Evolutionary conservation across 2,329 filamentous ascomycete genomes (phyloP).

Genomic region (Metarhizium humberi): DNA sequence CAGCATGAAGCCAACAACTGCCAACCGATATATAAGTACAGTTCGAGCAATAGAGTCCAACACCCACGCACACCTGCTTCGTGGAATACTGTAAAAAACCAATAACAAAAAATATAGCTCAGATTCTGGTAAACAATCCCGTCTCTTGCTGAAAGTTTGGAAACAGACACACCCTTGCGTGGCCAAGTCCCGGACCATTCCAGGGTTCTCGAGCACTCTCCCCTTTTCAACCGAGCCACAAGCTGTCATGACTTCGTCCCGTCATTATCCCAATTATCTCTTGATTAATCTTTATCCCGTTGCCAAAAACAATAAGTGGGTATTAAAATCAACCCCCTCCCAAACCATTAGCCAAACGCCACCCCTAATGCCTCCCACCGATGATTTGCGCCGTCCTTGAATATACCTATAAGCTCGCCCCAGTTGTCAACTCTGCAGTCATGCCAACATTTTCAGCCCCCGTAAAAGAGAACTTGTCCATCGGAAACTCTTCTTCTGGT

Average conservation of each 20-base stretch:
- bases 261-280: slow-evolving; percentile 19
- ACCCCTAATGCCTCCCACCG: not conserved
- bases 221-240: slow-evolving; percentile 3
- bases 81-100: not conserved
- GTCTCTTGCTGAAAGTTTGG: slow-evolving; percentile 2
- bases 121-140: slow-evolving; percentile 1
- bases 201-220: not conserved
- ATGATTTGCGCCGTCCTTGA: not conserved
- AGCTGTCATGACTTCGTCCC: slow-evolving; percentile 23
- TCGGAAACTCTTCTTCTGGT: slow-evolving; percentile 54
- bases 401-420: slow-evolving; percentile 4
- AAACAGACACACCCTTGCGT: not conserved
- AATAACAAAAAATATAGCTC: not conserved
- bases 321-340: slow-evolving; percentile 7
- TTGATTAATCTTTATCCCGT: slow-evolving; percentile 10
- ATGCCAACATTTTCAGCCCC: slow-evolving; percentile 25
- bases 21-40: not conserved
- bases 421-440: slow-evolving; percentile 20
- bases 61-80: not conserved
- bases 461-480: slow-evolving; percentile 47
- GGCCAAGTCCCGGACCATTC: not conserved
- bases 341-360: slow-evolving; percentile 9
- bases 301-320: slow-evolving; percentile 3
- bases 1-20: not conserved
- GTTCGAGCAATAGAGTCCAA: not conserved